phyloP scores from a whole-genome alignment of 352 stramenopile species.

The Pythium chondricola region DNA sequence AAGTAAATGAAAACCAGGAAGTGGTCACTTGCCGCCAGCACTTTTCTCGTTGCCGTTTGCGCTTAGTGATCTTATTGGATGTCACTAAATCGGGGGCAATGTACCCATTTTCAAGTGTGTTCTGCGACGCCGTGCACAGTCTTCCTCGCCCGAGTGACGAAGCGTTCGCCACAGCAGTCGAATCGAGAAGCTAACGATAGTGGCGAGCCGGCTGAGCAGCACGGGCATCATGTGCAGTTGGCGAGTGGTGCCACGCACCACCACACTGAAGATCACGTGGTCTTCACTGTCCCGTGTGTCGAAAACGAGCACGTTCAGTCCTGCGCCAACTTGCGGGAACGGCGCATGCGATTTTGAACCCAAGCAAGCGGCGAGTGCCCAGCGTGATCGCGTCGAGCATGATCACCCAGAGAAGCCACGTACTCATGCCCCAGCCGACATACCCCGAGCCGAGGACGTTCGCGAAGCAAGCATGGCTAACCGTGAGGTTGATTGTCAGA shows the following conservation, averaged over 20 bases:
- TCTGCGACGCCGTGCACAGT: too few species aligned
- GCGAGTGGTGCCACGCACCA: background rate
- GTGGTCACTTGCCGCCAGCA: too few species aligned
- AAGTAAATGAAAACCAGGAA: too few species aligned
- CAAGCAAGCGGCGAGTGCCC: conserved; percentile 9
- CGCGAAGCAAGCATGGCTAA: conserved; percentile 12
- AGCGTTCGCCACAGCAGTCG: conserved; percentile 8
- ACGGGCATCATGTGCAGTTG: conserved; percentile 6
- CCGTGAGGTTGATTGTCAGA: conserved; percentile 20
- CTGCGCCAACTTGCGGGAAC: conserved; percentile 15
- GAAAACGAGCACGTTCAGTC: conserved; percentile 19
- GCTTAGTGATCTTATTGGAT: too few species aligned
- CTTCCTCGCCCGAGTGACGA: conserved; percentile 19
- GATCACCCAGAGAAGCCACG: conserved; percentile 31
- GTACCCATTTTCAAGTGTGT: background rate
- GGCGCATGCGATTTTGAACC: conserved; percentile 18
- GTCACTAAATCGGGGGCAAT: background rate
- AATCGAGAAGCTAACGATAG: conserved; percentile 2
- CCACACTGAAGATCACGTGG: background rate
- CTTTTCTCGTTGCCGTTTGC: too few species aligned
- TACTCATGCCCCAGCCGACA: conserved; percentile 16
- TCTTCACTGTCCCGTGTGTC: background rate
- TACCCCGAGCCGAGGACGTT: conserved; percentile 21
- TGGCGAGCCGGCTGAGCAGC: conserved; percentile 3
- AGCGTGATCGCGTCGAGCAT: conserved; percentile 27